Percentiles rank a stretch among this genome's conserved stretches.
phyloP scores from a whole-genome alignment of 495 filamentous ascomycete species.

The Rhizodiscina lignyota region DNA sequence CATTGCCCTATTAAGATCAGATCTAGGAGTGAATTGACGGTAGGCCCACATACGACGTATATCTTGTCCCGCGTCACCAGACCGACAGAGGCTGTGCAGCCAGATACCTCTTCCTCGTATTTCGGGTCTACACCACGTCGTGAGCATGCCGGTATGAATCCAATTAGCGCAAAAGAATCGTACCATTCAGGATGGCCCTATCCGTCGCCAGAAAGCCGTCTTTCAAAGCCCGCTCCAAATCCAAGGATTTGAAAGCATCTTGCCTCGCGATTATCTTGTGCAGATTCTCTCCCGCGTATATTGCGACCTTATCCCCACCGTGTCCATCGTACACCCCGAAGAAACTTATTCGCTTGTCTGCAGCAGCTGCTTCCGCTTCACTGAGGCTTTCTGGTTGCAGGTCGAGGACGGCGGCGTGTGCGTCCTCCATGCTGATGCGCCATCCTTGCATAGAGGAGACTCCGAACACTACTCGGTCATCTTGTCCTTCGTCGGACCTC shows the following conservation, averaged over 20 bases:
- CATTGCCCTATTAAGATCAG: constrained; percentile 58
- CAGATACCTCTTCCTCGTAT: constrained; percentile 95
- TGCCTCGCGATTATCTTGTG: constrained; percentile 90
- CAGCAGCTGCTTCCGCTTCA: constrained; percentile 33
- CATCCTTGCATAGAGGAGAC: constrained; percentile 99
- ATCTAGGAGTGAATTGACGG: background rate
- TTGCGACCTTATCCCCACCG: constrained; percentile 88
- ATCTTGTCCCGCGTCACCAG: constrained; percentile 83
- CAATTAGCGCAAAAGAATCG: constrained; percentile 10
- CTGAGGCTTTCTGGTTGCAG: constrained; percentile 52
- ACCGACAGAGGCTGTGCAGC: constrained; percentile 85
- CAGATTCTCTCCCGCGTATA: constrained; percentile 83
- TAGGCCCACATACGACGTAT: constrained; percentile 58
- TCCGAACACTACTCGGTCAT: constrained; percentile 83
- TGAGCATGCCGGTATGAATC: background rate
- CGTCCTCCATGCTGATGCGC: constrained; percentile 99
- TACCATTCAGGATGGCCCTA: constrained; percentile 87
- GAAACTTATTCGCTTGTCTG: constrained; percentile 54
- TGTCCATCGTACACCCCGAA: constrained; percentile 98
- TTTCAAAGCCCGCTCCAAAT: constrained; percentile 91
- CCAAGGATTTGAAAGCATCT: constrained; percentile 74
- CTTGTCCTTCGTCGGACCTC: constrained; percentile 75
- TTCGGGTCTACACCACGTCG: constrained; percentile 52
- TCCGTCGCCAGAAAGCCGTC: constrained; percentile 96
- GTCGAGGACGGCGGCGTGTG: constrained; percentile 78